Base-by-base conservation (phyloP, 176 grass and related monocot species). In the Aegilops tauschii region DNA sequence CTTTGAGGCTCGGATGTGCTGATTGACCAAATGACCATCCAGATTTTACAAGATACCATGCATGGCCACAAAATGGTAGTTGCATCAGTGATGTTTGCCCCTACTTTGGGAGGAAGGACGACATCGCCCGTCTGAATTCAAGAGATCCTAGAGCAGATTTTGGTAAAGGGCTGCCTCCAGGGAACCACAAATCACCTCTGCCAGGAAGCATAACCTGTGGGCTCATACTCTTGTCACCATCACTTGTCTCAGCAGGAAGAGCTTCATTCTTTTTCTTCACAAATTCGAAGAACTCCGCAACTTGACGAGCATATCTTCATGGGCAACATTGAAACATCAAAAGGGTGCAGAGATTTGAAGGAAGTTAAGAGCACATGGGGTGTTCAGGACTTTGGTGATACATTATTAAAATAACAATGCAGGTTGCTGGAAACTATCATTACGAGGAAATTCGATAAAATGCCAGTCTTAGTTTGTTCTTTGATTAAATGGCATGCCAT, bases 261-360 rank as follows among this genome's bases (percentile, higher is more conserved):
- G 82, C 62, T 90, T 95, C 90, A 44, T 93, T 97, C 89, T 93
- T 90, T 91, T 94, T 93, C 95, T 95, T 97, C 89, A 97, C 95
- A 84, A 97, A 97, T 30, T 97, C 95, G 5, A 97, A 97, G 86
- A 97, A 97, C 32, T 95, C 75, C 54, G 92, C 89, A 69, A 97
- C 95, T 92, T 97, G 92, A 28, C 77, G 78, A 4, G 95, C 95
- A 84, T 95, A 97, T 86, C 95, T 97, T 86, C 69, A 86, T 83
- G 42, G 65, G 36, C 25, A 89, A 76, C 61, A 92, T 73, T 29
- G 13, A 88, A 83, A 32, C 12, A 62, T 88, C 27, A 79, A 77
- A 35, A 32, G 8, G 44, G 52, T 52, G 31, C 25, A 84, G 10
- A 29, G 37, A 30, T 63, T 45, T 78, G 9, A 64, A 50, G 29